Evolutionary conservation across 1,284 basidiomycete genomes (phyloP).

Genomic region (Caloboletus inedulis): DNA sequence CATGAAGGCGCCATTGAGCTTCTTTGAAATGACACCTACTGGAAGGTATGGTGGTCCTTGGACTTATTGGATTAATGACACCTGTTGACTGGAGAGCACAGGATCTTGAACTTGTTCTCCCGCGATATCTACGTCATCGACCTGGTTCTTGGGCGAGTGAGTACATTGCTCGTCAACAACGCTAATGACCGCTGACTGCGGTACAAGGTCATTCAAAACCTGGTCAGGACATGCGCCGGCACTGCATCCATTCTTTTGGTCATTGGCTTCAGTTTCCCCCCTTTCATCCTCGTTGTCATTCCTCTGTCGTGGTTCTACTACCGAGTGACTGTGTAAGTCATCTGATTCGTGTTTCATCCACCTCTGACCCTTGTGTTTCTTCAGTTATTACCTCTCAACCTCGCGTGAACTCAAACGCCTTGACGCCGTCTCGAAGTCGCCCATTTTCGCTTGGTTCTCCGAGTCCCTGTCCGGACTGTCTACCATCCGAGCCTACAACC

Average conservation of each 20-base stretch:
- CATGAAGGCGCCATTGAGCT: constrained; percentile 79
- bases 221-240: constrained; percentile 58
- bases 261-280: constrained; percentile 78
- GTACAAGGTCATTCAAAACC: constrained; percentile 58
- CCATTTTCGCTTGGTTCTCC: constrained; percentile 88
- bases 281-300: constrained; percentile 74
- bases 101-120: constrained; percentile 86
- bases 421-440: constrained; percentile 86
- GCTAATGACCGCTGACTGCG: neutral
- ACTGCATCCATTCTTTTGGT: constrained; percentile 77
- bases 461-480: constrained; percentile 84
- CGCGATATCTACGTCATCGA: constrained; percentile 93
- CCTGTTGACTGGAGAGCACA: constrained; percentile 26
- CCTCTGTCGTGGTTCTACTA: constrained; percentile 77
- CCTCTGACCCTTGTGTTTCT: neutral
- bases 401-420: constrained; percentile 91
- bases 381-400: constrained; percentile 85
- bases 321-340: constrained; percentile 65
- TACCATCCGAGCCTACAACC: constrained; percentile 82
- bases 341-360: constrained; percentile 4
- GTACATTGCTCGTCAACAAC: constrained; percentile 6
- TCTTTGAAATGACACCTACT: constrained; percentile 84
- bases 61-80: neutral
- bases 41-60: constrained; percentile 52
- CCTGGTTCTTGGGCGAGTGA: constrained; percentile 67